Base-by-base conservation (phyloP, 2,329 filamentous ascomycete genomes). In the Tolypocladium endophyticum region DNA sequence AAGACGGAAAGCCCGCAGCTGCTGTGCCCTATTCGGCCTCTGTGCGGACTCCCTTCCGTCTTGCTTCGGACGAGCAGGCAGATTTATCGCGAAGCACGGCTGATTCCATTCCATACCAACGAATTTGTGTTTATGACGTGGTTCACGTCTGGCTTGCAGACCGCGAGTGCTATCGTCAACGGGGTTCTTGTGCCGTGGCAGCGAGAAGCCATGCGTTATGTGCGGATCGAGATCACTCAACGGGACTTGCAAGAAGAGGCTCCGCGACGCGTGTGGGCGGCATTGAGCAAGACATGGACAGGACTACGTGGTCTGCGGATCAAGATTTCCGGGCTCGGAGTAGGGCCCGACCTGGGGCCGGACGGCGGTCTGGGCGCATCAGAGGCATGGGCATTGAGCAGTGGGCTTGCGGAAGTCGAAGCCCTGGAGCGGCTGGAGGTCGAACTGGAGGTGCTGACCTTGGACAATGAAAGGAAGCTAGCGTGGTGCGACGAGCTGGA, bases 41-140 rank as follows among this genome's bases (percentile, higher is more conserved):
- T 74, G 11, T 73, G 71, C 20, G 73, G 72, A 23, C 65, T 80
- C 2, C 78, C 79, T 0, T 72, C 73, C 1, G 68, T 67, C 3
- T 66, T 81, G 6, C 72, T 81, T 2, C 61, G 59, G 6, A 62
- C 70, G 28, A 76, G 70, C 63, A 69, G 68, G 33, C 74, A 78
- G 59, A 64, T 80, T 25, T 80, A 79, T 67, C 38, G 64, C 57
- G 79, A 81, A 62, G 69, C 72, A 4, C 71, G 75, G 4, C 23
- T 60, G 0, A 33, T 79, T 2, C 76, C 79, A 2, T 79, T 78
- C 62, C 63, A 66, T 9, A 60, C 66, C 28, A 79, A 77, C 66
- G 77, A 79, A 57, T 80, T 81, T 60, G 72, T 73, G 30, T 81
- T 79, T 61, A 69, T 74, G 43, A 76, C 75, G 52, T 77, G 75